phyloP scores from a whole-genome alignment of 768 basidiomycete genomes.

The Clavulina sp. region DNA sequence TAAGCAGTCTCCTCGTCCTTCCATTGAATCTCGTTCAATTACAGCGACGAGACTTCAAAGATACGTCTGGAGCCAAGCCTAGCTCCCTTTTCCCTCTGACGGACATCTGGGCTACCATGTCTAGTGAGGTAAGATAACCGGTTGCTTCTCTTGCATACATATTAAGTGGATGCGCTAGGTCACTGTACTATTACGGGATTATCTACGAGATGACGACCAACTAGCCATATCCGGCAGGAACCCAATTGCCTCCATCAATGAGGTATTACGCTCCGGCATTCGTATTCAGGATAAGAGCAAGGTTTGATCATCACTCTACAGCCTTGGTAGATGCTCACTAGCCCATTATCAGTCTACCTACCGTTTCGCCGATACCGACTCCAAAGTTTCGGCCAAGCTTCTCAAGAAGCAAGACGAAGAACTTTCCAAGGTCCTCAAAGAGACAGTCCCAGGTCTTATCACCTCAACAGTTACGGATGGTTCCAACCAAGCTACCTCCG shows the following conservation, averaged over 20 bases:
- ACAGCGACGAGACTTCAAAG: constrained; percentile 82
- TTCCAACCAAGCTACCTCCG: constrained; percentile 34
- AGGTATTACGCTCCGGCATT: constrained; percentile 72
- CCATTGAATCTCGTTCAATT: constrained; percentile 1
- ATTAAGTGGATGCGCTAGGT: constrained; percentile 32
- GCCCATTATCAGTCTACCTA: constrained; percentile 50
- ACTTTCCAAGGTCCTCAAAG: constrained; percentile 62
- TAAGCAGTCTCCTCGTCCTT: not conserved
- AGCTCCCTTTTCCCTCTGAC: constrained; percentile 62
- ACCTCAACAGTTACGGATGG: too few relatives aligned
- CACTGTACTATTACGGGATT: constrained; percentile 66
- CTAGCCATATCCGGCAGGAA: constrained; percentile 63
- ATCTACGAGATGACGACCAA: constrained; percentile 82
- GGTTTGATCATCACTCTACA: constrained; percentile 24
- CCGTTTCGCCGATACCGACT: constrained; percentile 81
- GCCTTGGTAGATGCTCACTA: not conserved
- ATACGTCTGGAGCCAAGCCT: constrained; percentile 60
- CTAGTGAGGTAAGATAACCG: constrained; percentile 53
- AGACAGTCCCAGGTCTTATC: constrained; percentile 88
- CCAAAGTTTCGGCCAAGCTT: constrained; percentile 45
- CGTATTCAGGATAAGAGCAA: constrained; percentile 63
- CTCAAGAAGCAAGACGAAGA: constrained; percentile 71
- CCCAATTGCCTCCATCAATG: constrained; percentile 85
- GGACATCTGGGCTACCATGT: constrained; percentile 79
- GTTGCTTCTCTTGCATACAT: constrained; percentile 3